Percentiles rank a stretch among this genome's conserved stretches.
phyloP scores from a whole-genome alignment of 2,329 filamentous ascomycete genomes.

The Ceratocystis eucalypticola region DNA sequence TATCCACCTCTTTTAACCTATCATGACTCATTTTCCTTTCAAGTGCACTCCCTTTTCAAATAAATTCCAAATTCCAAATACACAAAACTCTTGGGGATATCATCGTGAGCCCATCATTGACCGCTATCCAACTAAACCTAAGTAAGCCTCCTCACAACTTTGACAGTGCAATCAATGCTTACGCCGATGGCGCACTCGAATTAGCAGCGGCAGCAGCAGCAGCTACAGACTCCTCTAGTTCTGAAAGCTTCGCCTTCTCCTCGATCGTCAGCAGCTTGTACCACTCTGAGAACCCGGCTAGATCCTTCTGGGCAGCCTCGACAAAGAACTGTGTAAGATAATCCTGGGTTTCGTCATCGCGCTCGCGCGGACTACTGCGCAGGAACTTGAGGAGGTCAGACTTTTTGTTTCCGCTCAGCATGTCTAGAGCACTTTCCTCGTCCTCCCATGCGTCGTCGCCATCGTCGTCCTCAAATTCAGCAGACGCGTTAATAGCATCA shows the following conservation, averaged over 20 bases:
- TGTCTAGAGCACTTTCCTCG: slow-evolving; percentile 75
- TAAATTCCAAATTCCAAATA: background rate
- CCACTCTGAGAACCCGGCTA: slow-evolving; percentile 43
- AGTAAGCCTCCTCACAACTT: background rate
- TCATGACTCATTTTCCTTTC: background rate
- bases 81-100: slow-evolving; percentile 6
- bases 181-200: background rate
- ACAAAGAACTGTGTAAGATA: slow-evolving; percentile 77
- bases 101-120: background rate
- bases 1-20: background rate
- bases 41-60: background rate
- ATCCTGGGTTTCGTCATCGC: slow-evolving; percentile 80
- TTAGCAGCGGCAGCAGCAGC: slow-evolving; percentile 9
- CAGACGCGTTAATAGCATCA: slow-evolving; percentile 45
- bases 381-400: slow-evolving; percentile 69
- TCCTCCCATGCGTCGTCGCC: slow-evolving; percentile 65
- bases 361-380: slow-evolving; percentile 48
- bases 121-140: background rate
- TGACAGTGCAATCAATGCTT: background rate
- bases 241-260: slow-evolving; percentile 43
- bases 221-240: slow-evolving; percentile 32
- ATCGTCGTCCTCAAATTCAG: slow-evolving; percentile 38
- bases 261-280: slow-evolving; percentile 41
- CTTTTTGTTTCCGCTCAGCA: slow-evolving; percentile 55
- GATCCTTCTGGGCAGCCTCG: slow-evolving; percentile 40